phyloP scores from a whole-genome alignment of 257 asterid genomes.

The Salvia miltiorrhiza region DNA sequence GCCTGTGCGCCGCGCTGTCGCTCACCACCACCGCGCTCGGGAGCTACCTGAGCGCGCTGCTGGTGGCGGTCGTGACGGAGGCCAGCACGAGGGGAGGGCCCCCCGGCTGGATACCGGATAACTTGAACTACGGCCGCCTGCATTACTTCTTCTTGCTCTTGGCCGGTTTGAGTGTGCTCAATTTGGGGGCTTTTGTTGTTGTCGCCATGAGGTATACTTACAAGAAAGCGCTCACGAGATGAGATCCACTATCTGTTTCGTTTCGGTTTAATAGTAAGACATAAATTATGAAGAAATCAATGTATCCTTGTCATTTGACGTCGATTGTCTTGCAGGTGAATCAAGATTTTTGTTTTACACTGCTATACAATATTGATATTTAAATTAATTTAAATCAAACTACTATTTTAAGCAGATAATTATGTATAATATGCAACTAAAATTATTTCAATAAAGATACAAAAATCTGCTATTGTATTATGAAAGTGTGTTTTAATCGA shows the following conservation, averaged over 20 bases:
- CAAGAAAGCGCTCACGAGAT: slow-evolving; percentile 41
- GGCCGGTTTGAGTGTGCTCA: slow-evolving; percentile 50
- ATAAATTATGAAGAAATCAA: no score
- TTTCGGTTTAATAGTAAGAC: no score
- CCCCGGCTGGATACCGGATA: slow-evolving; percentile 66
- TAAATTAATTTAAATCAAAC: no score
- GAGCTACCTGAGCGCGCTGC: slow-evolving; percentile 51
- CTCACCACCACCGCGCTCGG: slow-evolving; percentile 63
- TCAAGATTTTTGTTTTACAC: no score
- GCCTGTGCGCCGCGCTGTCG: slow-evolving; percentile 53
- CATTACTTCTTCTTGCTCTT: slow-evolving; percentile 59
- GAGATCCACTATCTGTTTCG: neutral
- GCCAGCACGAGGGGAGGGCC: slow-evolving; percentile 43
- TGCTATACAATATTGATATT: no score
- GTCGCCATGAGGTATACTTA: slow-evolving; percentile 54
- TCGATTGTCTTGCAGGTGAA: no score
- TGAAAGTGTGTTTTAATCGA: no score
- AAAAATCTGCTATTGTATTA: no score
- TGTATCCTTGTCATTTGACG: no score
- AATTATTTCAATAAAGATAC: no score
- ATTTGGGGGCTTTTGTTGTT: slow-evolving; percentile 44
- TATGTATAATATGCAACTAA: no score
- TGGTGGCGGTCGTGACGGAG: slow-evolving; percentile 51
- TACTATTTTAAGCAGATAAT: no score
- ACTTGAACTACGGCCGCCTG: slow-evolving; percentile 51